Percentiles rank a stretch among this genome's conserved stretches.
Evolutionary conservation across 2,329 filamentous ascomycete species (phyloP).

Genomic region (Fusarium oligoseptatum): DNA sequence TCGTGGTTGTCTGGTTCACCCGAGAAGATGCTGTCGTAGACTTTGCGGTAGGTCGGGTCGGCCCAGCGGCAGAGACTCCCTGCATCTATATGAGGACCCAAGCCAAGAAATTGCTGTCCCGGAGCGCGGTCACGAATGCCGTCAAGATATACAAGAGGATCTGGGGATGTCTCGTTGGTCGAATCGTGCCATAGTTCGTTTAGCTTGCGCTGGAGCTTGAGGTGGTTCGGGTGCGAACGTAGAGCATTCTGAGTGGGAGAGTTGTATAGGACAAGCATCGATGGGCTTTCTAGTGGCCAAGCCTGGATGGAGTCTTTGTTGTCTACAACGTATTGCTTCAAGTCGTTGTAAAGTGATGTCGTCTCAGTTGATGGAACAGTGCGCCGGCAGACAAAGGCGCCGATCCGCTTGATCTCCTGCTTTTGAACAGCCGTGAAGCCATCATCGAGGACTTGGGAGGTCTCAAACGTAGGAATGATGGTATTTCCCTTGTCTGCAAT

Average conservation of each 20-base stretch:
- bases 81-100: constrained; percentile 60
- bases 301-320: constrained; percentile 49
- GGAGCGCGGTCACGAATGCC: constrained; percentile 55
- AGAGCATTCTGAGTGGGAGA: constrained; percentile 55
- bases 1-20: constrained; percentile 54
- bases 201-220: constrained; percentile 52
- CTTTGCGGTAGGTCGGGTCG: constrained; percentile 53
- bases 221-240: constrained; percentile 54
- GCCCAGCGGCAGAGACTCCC: constrained; percentile 59
- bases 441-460: constrained; percentile 43
- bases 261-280: constrained; percentile 56
- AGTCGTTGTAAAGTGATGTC: constrained; percentile 44
- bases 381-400: neutral
- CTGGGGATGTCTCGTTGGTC: constrained; percentile 45
- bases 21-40: constrained; percentile 54
- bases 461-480: constrained; percentile 50
- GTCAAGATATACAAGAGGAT: constrained; percentile 57
- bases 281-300: constrained; percentile 54
- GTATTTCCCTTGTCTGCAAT: constrained; percentile 50
- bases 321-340: constrained; percentile 51
- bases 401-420: neutral
- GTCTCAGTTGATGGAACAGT: constrained; percentile 16
- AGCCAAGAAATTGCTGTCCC: constrained; percentile 53
- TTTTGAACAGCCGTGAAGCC: neutral
- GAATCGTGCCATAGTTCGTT: constrained; percentile 56